phyloP scores from a whole-genome alignment of 2,329 filamentous ascomycete genomes.

The Aspergillus chevalieri region DNA sequence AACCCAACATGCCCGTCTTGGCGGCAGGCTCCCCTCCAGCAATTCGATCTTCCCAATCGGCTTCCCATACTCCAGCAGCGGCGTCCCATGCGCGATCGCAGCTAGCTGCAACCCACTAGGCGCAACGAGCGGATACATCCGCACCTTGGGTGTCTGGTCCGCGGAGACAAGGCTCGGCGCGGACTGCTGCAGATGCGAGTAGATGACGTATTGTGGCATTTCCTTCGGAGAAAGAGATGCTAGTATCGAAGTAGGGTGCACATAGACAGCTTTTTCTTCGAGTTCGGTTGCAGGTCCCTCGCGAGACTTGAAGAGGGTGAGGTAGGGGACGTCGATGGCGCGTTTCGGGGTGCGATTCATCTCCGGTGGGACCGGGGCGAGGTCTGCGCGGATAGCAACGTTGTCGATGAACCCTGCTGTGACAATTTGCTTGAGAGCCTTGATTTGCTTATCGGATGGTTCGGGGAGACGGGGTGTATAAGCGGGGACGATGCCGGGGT shows the following conservation, averaged over 20 bases:
- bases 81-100: conserved; percentile 74
- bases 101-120: conserved; percentile 70
- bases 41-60: conserved; percentile 74
- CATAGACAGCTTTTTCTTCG: conserved; percentile 66
- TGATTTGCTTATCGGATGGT: conserved; percentile 62
- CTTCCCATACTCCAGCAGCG: conserved; percentile 77
- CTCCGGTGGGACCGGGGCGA: conserved; percentile 67
- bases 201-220: conserved; percentile 82
- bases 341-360: conserved; percentile 64
- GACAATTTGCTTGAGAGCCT: conserved; percentile 81
- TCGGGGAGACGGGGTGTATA: conserved; percentile 50
- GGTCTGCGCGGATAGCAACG: conserved; percentile 83
- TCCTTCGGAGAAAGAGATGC: conserved; percentile 63
- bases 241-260: conserved; percentile 80
- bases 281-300: conserved; percentile 37
- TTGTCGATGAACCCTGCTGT: conserved; percentile 92
- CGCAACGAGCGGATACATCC: conserved; percentile 83
- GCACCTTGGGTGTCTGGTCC: conserved; percentile 61
- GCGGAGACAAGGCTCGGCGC: conserved; percentile 46
- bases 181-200: conserved; percentile 72
- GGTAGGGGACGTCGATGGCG: conserved; percentile 88
- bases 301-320: conserved; percentile 71
- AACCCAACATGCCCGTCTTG: conserved; percentile 71
- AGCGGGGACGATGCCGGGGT: conserved; percentile 44
- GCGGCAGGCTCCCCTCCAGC: conserved; percentile 38